Base-by-base conservation (phyloP, 805 yeast genomes). In the Starmerella sp. region DNA sequence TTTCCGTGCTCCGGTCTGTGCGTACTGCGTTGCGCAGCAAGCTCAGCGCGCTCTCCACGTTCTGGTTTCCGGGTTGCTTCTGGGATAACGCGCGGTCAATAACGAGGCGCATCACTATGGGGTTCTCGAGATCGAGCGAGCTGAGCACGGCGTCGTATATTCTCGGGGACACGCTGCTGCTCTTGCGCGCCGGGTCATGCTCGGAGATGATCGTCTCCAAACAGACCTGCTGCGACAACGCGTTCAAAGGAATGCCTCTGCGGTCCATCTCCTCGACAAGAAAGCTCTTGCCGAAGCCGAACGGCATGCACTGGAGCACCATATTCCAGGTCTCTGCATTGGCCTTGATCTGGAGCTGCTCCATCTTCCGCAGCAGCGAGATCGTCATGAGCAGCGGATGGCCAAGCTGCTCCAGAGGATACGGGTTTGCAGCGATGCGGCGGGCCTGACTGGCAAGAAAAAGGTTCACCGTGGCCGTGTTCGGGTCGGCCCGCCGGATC, bases 251-350 rank as follows among this genome's bases (percentile, higher is more conserved):
- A 5, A 61, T 58, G 36, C 44, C 47, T 3, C 62, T 54, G n/a
- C 54, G 43, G 42, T 52, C 56, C 64, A 61, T 61, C 32, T 59
- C 64, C 46, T 61, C 64, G 8, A 60, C 46, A 34, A 61, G 32
- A 37, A 61, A 57, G 54, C 62, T 59, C 48, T 61, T 61, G 44
- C 62, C 62, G 43, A 56, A 61, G 17, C 63, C 63, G 42, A 57
- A 43, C 5, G 64, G 64, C 62, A 61, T 59, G 37, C 58, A 54
- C 51, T 52, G 58, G 47, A 60, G 30, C 31, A 48, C 60, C 31
- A 53, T 52, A 28, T 61, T 61, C 64, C 64, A 61, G 1, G 64
- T 61, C 41, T 28, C 48, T 5, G 45, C 15, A 31, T 53, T 51
- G 11, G 62, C 61, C 22, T 15, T 30, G 11, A 59, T 46, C 9